Evolutionary conservation across 1,284 basidiomycete species (phyloP).

Genomic region (Ceratobasidium sp.): DNA sequence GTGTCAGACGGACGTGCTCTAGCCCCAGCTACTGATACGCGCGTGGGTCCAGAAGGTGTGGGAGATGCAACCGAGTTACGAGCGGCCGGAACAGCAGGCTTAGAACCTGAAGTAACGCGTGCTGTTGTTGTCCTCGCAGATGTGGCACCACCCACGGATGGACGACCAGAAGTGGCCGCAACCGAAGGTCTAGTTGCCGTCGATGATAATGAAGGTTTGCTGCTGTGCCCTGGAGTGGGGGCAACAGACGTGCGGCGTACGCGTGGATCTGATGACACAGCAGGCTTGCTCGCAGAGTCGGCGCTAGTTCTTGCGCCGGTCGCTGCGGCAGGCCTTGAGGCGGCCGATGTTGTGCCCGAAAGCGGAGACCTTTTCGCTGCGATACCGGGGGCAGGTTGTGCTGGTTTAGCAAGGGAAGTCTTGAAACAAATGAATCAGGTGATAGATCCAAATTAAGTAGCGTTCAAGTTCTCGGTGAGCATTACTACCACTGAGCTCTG

Average conservation of each 20-base stretch:
- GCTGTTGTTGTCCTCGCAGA: constrained; percentile 20
- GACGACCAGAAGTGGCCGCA: constrained; percentile 11
- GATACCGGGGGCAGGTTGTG: constrained; percentile 13
- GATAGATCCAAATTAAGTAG: constrained; percentile 17
- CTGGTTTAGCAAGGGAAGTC: constrained; percentile 28
- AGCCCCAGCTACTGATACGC: neutral
- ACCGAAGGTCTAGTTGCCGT: constrained; percentile 11
- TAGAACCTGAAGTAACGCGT: constrained; percentile 15
- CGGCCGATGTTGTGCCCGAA: constrained; percentile 8
- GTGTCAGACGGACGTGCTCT: constrained; percentile 4
- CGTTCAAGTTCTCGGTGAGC: neutral
- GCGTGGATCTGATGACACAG: constrained; percentile 1
- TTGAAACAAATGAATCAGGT: constrained; percentile 15
- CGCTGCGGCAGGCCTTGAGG: constrained; percentile 13
- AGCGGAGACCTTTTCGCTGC: constrained; percentile 31
- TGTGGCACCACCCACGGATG: constrained; percentile 29
- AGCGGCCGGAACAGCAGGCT: constrained; percentile 2
- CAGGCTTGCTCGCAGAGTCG: constrained; percentile 3
- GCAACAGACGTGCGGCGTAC: constrained; percentile 28
- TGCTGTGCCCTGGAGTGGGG: constrained; percentile 13
- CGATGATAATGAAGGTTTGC: constrained; percentile 38
- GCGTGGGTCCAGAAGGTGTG: constrained; percentile 10
- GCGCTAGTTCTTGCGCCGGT: neutral
- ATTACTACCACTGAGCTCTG: neutral
- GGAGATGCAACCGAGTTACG: constrained; percentile 30